phyloP scores from a whole-genome alignment of 495 filamentous ascomycete genomes.

The Parathielavia appendiculata region DNA sequence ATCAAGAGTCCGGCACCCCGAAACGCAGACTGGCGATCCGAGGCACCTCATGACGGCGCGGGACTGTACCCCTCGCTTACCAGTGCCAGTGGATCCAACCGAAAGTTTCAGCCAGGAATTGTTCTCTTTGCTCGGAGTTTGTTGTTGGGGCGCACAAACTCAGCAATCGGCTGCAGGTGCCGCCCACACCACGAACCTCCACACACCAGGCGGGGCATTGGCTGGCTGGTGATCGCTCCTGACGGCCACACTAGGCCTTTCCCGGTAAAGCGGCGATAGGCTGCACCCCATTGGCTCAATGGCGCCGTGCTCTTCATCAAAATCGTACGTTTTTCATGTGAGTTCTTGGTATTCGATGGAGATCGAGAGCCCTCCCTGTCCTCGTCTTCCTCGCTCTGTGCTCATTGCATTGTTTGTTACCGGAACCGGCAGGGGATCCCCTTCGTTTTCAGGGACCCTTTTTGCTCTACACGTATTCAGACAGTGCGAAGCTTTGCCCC shows the following conservation, averaged over 20 bases:
- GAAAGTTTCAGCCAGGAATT: too few relatives aligned
- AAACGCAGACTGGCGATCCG: not conserved
- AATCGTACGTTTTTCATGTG: slow-evolving; percentile 37
- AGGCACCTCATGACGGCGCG: too few relatives aligned
- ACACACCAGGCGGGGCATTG: not conserved
- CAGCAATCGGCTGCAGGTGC: not conserved
- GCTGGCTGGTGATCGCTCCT: slow-evolving; percentile 6
- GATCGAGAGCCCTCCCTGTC: slow-evolving; percentile 31
- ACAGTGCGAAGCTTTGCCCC: not conserved
- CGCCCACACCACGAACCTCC: slow-evolving; percentile 6
- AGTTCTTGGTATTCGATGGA: slow-evolving; percentile 28
- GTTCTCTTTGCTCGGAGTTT: too few relatives aligned
- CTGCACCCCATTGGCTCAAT: slow-evolving; percentile 24
- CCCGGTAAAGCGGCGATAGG: slow-evolving; percentile 16
- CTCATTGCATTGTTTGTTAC: not conserved
- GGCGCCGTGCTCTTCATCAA: slow-evolving; percentile 18
- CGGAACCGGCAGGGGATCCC: not conserved
- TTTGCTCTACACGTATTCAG: not conserved
- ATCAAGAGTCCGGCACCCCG: slow-evolving; percentile 13
- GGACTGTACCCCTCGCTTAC: too few relatives aligned
- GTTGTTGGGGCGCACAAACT: too few relatives aligned
- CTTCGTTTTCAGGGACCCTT: not conserved
- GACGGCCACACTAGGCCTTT: slow-evolving; percentile 2
- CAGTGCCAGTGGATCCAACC: too few relatives aligned
- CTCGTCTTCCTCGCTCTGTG: not conserved